Conservation (phyloP, 495 filamentous ascomycete species). For the Neurospora sp. region DNA sequence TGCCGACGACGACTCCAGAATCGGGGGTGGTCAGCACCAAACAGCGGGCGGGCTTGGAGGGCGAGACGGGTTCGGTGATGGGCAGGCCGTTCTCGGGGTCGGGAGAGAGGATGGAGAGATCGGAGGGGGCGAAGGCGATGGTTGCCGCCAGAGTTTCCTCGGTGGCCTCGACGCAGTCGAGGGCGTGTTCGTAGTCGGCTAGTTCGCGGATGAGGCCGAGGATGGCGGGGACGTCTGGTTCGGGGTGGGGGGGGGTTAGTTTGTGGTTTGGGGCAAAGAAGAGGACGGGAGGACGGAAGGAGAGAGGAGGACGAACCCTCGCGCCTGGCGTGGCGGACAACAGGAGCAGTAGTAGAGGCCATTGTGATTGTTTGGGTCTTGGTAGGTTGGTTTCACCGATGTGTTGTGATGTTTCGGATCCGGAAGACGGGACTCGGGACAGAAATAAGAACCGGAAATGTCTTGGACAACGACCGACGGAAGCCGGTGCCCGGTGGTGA, state of each 20-base stretch:
- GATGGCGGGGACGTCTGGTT: conserved; percentile 80
- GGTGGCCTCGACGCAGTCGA: conserved; percentile 70
- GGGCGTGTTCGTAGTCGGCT: conserved; percentile 74
- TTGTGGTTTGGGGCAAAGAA: not conserved
- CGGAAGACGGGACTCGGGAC: not conserved
- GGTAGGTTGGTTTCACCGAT: not conserved
- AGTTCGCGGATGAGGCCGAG: conserved; percentile 78
- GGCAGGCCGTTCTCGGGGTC: conserved; percentile 15
- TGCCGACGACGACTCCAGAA: conserved; percentile 33
- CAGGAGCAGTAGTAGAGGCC: conserved; percentile 4
- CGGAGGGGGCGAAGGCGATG: conserved; percentile 60
- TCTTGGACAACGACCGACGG: not conserved
- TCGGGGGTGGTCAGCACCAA: conserved; percentile 35
- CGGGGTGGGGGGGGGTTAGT: too few species aligned
- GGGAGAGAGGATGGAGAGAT: conserved; percentile 26
- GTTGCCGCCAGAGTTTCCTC: conserved; percentile 60
- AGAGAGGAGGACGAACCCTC: conserved; percentile 16
- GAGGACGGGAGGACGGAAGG: too few species aligned
- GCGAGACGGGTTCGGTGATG: conserved; percentile 31
- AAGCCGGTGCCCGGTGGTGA: not conserved
- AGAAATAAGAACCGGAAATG: too few species aligned
- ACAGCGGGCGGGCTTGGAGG: conserved; percentile 34
- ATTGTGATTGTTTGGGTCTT: conserved; percentile 1
- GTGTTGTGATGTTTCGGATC: not conserved
- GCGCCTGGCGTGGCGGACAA: conserved; percentile 24